Base-by-base conservation (phyloP, 2,329 filamentous ascomycete genomes). In the Aspergillus quadricinctus region DNA sequence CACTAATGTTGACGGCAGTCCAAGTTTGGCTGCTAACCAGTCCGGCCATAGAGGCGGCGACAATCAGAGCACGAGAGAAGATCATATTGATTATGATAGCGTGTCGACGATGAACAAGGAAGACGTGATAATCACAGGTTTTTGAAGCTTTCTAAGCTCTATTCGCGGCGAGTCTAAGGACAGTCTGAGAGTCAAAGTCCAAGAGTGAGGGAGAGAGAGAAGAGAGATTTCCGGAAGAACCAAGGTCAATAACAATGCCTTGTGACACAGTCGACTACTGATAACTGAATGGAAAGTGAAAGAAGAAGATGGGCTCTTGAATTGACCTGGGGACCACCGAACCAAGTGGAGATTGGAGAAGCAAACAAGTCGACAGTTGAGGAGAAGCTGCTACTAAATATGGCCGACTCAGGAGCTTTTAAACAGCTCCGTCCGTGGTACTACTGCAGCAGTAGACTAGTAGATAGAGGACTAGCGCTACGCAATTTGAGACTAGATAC, bases 1-100 rank as follows among this genome's bases (percentile, higher is more conserved):
- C 68, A 54, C 62, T 69, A 6, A 69, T 72, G 56, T 78, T 70
- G 50, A 79, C 68, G 29, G 60, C 63, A 41, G 49, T 35, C 35
- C 31, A 45, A 28, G 25, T 31, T 56, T 73, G 79, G 64, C 71
- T 67, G 52, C 57, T 61, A 37, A 64, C 72, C 56, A 76, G 54
- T 45, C 66, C 60, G 19, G 57, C 65, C 48, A 69, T 56, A 28
- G 69, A 67, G 56, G 69, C 62, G 49, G 77, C 55, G 48, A 66
- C 61, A 54, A 75, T 58, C 23, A 77, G 55, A 37, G 63, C 67
- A 54, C 59, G 68, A 54, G 61, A 62, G 21, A 61, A 45, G 58
- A 69, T 50, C 66, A 69, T 71, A 8, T 49, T 64, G 57, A 48
- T 31, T 31, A 40, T 45, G 59, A 56, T 52, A 23, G 49, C 25